A percentile compares a stretch with the other conserved stretches of the same genome.
These are phyloP conservation scores for Kentomonas sorsogonicus DNA, from an alignment of 208 protist genomes.

Conservation along the genomic window DNA sequence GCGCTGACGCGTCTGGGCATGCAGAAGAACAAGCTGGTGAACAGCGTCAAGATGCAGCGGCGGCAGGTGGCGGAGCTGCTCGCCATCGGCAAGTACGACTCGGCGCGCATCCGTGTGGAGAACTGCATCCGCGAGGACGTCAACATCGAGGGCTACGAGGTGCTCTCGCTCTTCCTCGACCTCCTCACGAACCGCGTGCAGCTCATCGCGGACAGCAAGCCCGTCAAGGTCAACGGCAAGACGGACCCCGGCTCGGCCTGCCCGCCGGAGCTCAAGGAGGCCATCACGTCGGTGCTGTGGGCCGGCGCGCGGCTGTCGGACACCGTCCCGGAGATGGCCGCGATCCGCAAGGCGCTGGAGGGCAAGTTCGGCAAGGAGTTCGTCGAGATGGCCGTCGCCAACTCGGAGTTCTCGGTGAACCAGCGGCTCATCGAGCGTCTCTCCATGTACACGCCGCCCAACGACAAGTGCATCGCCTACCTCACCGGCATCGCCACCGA, in stretches of 20 bases:
- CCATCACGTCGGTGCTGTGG: constrained; percentile 83
- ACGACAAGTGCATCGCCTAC: constrained; percentile 81
- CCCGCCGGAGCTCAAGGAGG: constrained; percentile 88
- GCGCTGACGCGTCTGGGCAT: constrained; percentile 75
- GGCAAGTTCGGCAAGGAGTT: constrained; percentile 83
- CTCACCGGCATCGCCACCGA: constrained; percentile 74
- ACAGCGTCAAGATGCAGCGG: constrained; percentile 83
- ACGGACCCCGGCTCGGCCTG: constrained; percentile 44
- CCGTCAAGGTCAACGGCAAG: constrained; percentile 33
- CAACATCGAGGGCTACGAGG: constrained; percentile 82
- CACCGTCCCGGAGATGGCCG: constrained; percentile 61
- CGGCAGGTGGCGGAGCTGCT: constrained; percentile 81
- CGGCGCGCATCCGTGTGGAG: constrained; percentile 85
- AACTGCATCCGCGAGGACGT: constrained; percentile 83
- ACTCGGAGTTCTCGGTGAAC: constrained; percentile 87
- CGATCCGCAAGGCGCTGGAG: constrained; percentile 70
- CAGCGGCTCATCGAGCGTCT: constrained; percentile 82
- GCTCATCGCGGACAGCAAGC: constrained; percentile 73
- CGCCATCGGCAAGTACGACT: constrained; percentile 85
- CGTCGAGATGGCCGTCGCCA: constrained; percentile 69
- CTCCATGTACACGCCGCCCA: constrained; percentile 59
- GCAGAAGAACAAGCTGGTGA: constrained; percentile 86
- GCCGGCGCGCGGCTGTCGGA: constrained; percentile 62
- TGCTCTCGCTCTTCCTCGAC: constrained; percentile 80
- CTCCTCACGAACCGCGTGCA: constrained; percentile 76